phyloP scores from a whole-genome alignment of 352 stramenopile species.

The Lagenidium sp. region DNA sequence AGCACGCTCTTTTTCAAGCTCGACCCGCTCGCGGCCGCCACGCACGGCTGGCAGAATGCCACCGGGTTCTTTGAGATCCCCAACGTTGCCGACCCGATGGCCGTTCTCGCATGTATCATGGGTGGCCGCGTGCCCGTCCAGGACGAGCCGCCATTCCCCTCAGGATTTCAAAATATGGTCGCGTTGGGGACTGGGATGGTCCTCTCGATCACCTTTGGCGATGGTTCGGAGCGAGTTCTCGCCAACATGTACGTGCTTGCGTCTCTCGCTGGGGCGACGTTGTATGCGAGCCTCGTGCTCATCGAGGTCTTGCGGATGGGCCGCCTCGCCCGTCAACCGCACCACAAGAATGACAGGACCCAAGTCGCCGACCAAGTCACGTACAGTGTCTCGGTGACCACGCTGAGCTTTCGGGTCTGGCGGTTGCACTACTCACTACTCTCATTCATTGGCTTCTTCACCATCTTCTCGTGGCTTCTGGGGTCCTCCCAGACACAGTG shows the following conservation, averaged over 20 bases:
- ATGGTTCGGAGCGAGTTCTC: constrained; percentile 3
- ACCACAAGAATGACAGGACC: not conserved
- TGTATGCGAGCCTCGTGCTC: constrained; percentile 1
- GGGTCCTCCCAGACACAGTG: not conserved
- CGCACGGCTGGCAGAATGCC: not conserved
- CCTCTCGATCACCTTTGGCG: not conserved
- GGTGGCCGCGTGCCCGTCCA: constrained; percentile 1
- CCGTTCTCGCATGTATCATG: constrained; percentile 5
- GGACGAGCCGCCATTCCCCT: not conserved
- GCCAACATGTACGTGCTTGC: constrained; percentile 3
- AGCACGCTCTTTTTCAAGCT: not conserved
- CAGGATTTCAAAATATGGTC: constrained; percentile 1
- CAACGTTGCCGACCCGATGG: constrained; percentile 1
- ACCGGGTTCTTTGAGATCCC: not conserved
- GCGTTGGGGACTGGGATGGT: constrained; percentile 1
- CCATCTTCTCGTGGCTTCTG: constrained; percentile 1
- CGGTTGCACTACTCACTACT: not conserved
- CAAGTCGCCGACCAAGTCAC: not conserved
- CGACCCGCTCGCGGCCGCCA: not conserved
- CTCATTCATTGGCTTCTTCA: constrained; percentile 1
- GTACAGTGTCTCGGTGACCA: not conserved
- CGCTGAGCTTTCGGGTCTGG: not conserved
- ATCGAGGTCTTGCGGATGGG: not conserved
- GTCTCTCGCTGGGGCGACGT: not conserved
- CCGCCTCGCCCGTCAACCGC: not conserved